These are phyloP conservation scores for Echium plantagineum DNA, from an alignment of 257 asterid species.

Conservation along the genomic window DNA sequence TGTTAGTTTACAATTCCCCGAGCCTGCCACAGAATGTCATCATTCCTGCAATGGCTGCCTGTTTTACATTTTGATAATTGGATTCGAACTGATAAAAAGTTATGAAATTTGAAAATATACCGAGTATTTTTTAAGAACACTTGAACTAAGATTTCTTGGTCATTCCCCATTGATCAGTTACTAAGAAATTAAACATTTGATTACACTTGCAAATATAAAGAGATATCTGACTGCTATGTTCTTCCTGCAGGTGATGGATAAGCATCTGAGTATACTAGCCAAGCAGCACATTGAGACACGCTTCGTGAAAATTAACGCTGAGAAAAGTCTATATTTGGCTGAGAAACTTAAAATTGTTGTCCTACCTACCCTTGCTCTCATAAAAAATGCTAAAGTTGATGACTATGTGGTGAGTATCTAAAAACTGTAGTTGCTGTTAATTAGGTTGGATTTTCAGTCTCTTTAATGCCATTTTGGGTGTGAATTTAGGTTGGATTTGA, in stretches of 20 bases:
- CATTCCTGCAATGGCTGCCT: no score
- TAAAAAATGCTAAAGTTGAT: slow-evolving; percentile 88
- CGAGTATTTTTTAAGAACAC: no score
- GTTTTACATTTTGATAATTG: no score
- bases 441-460: slow-evolving; percentile 1
- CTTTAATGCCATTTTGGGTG: slow-evolving; percentile 4
- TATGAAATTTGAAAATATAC: no score
- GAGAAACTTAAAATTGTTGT: slow-evolving; percentile 84
- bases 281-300: slow-evolving; percentile 90
- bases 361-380: slow-evolving; percentile 89
- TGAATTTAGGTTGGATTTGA: slow-evolving; percentile 77
- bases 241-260: slow-evolving; percentile 75
- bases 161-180: no score
- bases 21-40: no score
- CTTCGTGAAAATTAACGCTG: slow-evolving; percentile 84
- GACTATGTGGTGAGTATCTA: slow-evolving; percentile 68
- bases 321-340: slow-evolving; percentile 78
- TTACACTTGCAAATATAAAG: neutral
- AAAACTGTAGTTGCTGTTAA: neutral
- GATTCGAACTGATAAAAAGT: no score
- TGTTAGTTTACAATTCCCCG: no score
- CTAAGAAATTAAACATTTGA: neutral
- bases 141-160: no score
- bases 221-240: slow-evolving; percentile 1
- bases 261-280: slow-evolving; percentile 75